A percentile compares a stretch with the other conserved stretches of the same genome.
Conservation (phyloP, 163 green algal species). For the Prototheca cutis region DNA sequence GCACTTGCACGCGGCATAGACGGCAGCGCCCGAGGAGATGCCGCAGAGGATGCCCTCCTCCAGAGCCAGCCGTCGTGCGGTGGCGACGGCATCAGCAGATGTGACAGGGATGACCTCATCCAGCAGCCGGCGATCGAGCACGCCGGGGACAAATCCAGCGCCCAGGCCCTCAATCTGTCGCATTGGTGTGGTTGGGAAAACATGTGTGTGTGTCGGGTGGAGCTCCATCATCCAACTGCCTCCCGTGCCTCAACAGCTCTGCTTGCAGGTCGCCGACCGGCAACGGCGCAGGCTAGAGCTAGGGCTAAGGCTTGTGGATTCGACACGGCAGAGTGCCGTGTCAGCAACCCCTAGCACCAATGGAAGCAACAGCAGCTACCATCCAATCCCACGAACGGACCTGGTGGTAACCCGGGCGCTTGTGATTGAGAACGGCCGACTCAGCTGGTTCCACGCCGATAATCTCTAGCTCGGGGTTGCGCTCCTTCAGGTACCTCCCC, state of each 20-base stretch:
- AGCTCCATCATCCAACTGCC: too few relatives aligned
- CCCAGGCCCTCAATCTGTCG: slow-evolving; percentile 87
- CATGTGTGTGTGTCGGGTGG: too few relatives aligned
- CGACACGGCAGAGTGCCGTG: too few relatives aligned
- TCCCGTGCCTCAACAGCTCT: too few relatives aligned
- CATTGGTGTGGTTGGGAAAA: background rate
- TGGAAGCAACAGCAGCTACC: background rate
- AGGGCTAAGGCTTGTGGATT: too few relatives aligned
- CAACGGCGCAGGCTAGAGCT: too few relatives aligned
- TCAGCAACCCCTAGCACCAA: too few relatives aligned
- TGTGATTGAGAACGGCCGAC: slow-evolving; percentile 64
- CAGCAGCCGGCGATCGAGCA: slow-evolving; percentile 45
- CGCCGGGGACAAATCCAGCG: slow-evolving; percentile 72
- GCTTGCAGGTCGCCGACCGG: too few relatives aligned
- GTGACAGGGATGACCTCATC: slow-evolving; percentile 61
- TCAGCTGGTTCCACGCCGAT: slow-evolving; percentile 88
- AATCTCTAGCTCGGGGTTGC: slow-evolving; percentile 58
- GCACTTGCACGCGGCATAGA: slow-evolving; percentile 51
- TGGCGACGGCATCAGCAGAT: slow-evolving; percentile 62
- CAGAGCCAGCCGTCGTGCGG: slow-evolving; percentile 58
- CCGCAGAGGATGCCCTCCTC: slow-evolving; percentile 77
- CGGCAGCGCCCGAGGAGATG: slow-evolving; percentile 73
- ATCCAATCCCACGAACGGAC: background rate
- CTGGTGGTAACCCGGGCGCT: slow-evolving; percentile 65
- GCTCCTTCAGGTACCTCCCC: slow-evolving; percentile 69